phyloP scores from a whole-genome alignment of 208 protist species.

The Phytomonas serpens region DNA sequence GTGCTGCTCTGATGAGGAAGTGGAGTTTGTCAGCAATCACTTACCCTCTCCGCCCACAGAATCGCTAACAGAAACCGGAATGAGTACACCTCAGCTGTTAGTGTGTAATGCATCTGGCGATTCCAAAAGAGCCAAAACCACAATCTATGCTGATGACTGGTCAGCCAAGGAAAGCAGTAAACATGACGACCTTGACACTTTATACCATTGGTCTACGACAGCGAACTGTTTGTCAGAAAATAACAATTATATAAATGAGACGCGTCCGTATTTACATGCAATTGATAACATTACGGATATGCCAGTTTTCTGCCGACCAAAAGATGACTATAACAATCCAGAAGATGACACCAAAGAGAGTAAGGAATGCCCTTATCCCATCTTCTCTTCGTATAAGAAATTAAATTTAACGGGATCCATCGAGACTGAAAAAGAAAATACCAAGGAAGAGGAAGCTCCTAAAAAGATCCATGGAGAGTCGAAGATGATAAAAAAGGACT shows the following conservation, averaged over 20 bases:
- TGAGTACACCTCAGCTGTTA: not conserved
- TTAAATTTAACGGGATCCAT: not conserved
- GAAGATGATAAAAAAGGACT: not conserved
- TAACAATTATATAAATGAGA: not conserved
- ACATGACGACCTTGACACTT: not conserved
- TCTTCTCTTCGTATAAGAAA: not conserved
- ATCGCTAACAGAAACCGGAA: not conserved
- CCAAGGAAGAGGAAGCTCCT: not conserved
- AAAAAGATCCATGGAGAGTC: not conserved
- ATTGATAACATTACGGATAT: not conserved
- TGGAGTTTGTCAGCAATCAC: not conserved
- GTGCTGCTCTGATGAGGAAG: not conserved
- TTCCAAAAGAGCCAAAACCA: not conserved
- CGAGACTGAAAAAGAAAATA: not conserved
- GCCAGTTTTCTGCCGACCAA: not conserved
- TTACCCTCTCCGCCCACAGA: not conserved
- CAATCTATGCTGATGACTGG: not conserved
- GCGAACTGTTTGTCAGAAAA: not conserved
- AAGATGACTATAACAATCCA: not conserved
- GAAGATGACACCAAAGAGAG: not conserved
- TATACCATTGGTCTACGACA: not conserved
- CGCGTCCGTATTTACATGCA: not conserved
- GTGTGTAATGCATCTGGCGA: not conserved
- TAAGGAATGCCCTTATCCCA: not conserved
- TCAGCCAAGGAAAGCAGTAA: not conserved